Evolutionary conservation across 2,329 filamentous ascomycete species (phyloP).

Genomic region (Hypoxylon rubiginosum): DNA sequence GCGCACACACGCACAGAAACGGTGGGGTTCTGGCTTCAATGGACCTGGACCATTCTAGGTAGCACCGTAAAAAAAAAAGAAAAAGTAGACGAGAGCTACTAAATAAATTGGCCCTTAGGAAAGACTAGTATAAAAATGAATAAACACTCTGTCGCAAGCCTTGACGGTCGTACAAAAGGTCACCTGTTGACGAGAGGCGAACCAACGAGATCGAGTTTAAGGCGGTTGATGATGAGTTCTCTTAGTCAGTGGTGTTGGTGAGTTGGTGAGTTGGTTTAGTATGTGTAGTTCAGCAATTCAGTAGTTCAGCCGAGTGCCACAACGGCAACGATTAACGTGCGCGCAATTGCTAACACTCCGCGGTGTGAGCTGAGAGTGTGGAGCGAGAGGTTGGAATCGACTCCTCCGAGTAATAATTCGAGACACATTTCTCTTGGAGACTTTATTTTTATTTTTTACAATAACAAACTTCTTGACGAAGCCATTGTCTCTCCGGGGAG

Average conservation of each 20-base stretch:
- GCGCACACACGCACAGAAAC: slow-evolving; percentile 31
- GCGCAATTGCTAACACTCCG: slow-evolving; percentile 30
- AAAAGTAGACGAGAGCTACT: slow-evolving; percentile 15
- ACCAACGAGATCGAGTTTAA: slow-evolving; percentile 14
- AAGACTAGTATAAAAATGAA: slow-evolving; percentile 12
- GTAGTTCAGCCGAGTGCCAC: background rate
- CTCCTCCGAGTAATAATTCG: slow-evolving; percentile 20
- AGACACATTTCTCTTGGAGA: slow-evolving; percentile 28
- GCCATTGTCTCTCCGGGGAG: slow-evolving; percentile 19
- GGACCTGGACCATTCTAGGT: slow-evolving; percentile 27
- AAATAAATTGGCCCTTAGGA: slow-evolving; percentile 3
- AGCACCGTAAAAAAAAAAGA: slow-evolving; percentile 23
- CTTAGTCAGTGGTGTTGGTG: slow-evolving; percentile 26
- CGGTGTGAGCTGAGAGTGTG: slow-evolving; percentile 15
- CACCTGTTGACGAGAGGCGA: slow-evolving; percentile 19
- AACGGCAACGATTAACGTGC: slow-evolving; percentile 27
- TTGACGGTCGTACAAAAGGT: slow-evolving; percentile 24
- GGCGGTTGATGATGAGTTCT: slow-evolving; percentile 15
- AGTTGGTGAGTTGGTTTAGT: too few relatives aligned
- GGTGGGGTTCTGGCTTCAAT: slow-evolving; percentile 34
- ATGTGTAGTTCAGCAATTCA: too few relatives aligned
- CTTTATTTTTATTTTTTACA: background rate
- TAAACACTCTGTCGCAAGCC: slow-evolving; percentile 19
- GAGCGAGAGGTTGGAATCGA: slow-evolving; percentile 24
- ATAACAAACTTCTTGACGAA: slow-evolving; percentile 19